Conservation (phyloP, 1,139 yeast genomes). For the Magnusiomyces fungicola region DNA sequence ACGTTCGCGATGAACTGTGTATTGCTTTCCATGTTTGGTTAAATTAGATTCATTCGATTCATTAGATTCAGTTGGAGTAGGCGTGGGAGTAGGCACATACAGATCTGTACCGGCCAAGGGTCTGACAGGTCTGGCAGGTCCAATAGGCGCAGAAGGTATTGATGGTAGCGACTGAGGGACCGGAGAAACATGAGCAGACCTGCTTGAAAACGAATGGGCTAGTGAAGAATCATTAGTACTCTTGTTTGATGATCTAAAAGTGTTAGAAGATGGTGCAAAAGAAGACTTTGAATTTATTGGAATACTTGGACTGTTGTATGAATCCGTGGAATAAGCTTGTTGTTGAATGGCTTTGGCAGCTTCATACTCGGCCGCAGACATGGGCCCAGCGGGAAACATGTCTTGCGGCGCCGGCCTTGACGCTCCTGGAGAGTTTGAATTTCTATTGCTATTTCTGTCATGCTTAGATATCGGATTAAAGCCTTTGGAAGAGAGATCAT, state of each 20-base stretch:
- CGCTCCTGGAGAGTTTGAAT: too few species aligned
- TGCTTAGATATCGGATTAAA: too few species aligned
- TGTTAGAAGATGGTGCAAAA: too few species aligned
- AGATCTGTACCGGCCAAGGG: neutral
- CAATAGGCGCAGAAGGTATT: neutral
- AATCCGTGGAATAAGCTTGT: neutral
- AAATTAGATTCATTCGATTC: neutral
- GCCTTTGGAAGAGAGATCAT: too few species aligned
- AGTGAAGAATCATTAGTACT: neutral
- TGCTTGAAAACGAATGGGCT: neutral
- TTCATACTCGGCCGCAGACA: neutral
- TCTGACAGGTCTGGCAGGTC: neutral
- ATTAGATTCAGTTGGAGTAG: neutral
- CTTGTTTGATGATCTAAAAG: neutral
- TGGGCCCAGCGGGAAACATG: too few species aligned
- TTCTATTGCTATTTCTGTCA: too few species aligned
- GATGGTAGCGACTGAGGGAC: neutral
- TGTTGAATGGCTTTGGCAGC: neutral
- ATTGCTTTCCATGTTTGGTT: neutral
- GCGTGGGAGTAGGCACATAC: neutral
- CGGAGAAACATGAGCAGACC: neutral
- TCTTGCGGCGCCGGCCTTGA: too few species aligned
- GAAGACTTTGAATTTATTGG: neutral
- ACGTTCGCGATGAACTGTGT: conserved; percentile 9
- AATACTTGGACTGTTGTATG: neutral